Base-by-base conservation (phyloP, 768 basidiomycete species). In the Inosperma sp. region DNA sequence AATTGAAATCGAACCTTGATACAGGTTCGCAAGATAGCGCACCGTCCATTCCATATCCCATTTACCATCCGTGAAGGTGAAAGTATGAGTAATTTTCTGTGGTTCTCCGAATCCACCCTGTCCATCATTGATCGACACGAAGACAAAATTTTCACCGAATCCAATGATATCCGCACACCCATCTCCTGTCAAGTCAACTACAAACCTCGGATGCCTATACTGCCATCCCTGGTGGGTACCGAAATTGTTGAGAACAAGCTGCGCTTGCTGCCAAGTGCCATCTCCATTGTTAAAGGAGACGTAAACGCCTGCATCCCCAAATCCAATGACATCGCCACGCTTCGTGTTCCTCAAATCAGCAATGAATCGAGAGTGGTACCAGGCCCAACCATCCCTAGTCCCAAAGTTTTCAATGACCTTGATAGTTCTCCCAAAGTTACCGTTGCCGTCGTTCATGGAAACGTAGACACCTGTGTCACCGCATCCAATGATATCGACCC, bases 401-500 rank as follows among this genome's bases (percentile, higher is more conserved):
- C 40, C 27, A 4, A 53, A 53, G 31, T 47, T 53, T 14, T 48
- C 25, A 31, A 41, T 39, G 29, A 27, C 37, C 26, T 39, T 37
- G 22, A 23, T 48, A 29, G 37, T 31, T 40, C 46, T 22, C 12
- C 46, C 47, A n/a, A 49, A 53, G 16, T 25, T 44, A 3, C 52
- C 52, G 10, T 49, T 49, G 25, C 52, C 52, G n/a, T 53, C 21
- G 33, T 53, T 53, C 19, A 48, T 34, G 25, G 52, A 48, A 7
- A 21, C 47, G 12, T 42, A 49, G 27, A 53, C 47, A 3, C 30
- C 21, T 47, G 40, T 42, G 7, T 17, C 47, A 17, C 47, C 47
- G 43, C 45, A 53, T 3, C 52, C 52, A 31, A 53, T 42, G n/a
- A 53, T 41, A 30, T 53, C 52, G 4, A 40, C 52, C 39, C 23